Evolutionary conservation across 495 filamentous ascomycete genomes (phyloP), one percentile per base, ranked within the genome.

Genomic region (Letharia columbiana): DNA sequence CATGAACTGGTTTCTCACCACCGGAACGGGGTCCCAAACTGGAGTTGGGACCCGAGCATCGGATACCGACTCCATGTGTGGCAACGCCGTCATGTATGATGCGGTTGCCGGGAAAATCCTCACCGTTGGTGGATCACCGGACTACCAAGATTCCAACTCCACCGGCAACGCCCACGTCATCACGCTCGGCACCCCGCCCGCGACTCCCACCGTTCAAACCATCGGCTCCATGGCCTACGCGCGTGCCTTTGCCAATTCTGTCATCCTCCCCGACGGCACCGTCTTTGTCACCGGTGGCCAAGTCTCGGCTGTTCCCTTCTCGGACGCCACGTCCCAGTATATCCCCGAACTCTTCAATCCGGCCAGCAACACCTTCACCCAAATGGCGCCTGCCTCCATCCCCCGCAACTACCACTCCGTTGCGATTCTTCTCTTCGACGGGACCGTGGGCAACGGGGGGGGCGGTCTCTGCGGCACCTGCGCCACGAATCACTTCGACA

Each of bases 1-100:
- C 3, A 85, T 85, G 83, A 81, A 86, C 72, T 87, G 85, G 85
- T 86, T 79, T 72, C 68, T 68, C 23, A 77, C 77, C 7, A 17
- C 66, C 13, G 80, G 73, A 15, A 61, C 61, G 12, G 83, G 84
- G 10, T 72, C 65, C 13, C 67, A 71, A 28, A 66, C 62, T 6
- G 39, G 31, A 11, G 82, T 77, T 12, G 80, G 78, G 2, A 70
- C 54, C 4, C 76, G 79, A 28, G 54, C 69, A 4, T 64, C 71
- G 0, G 82, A 86, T 63, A 45, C 63, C 1, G 83, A 87, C 61
- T 74, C 83, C 28, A 86, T 82, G 80, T 74, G 73, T 54, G 81
- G 81, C n/a, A 79, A 75, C 61, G 77, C 78, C 9, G 75, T 82
- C 62, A 84, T 85, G 81, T 85, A 78, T 65, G 84, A 86, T 64